A percentile compares a stretch with the other conserved stretches of the same genome.
Evolutionary conservation across 2,329 filamentous ascomycete species (phyloP).

Genomic region (Aspergillus sp.): DNA sequence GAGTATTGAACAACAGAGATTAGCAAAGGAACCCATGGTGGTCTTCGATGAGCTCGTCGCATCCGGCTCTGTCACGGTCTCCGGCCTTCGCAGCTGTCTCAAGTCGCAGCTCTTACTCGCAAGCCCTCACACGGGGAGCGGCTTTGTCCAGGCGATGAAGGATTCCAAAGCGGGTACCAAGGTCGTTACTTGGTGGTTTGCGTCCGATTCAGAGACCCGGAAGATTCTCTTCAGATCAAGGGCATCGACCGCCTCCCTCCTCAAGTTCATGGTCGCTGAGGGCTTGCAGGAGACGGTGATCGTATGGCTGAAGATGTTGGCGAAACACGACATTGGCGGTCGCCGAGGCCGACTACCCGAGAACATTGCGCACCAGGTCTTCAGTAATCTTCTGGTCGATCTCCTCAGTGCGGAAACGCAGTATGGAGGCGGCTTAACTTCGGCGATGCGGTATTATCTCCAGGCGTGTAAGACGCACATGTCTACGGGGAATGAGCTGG

Average conservation of each 20-base stretch:
- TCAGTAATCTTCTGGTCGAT: conserved; percentile 28
- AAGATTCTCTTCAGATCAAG: conserved; percentile 31
- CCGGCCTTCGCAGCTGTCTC: conserved; percentile 28
- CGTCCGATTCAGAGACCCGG: conserved; percentile 32
- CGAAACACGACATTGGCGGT: conserved; percentile 25
- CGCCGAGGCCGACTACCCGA: conserved; percentile 21
- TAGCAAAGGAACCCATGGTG: conserved; percentile 32
- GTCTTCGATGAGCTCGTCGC: conserved; percentile 40
- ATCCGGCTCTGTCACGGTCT: conserved; percentile 32
- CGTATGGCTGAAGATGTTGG: conserved; percentile 35
- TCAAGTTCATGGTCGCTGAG: conserved; percentile 43
- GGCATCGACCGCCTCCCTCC: conserved; percentile 21
- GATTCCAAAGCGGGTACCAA: conserved; percentile 33
- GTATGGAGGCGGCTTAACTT: conserved; percentile 32
- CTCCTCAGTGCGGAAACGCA: conserved; percentile 34
- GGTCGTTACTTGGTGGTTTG: conserved; percentile 41
- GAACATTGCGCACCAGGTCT: conserved; percentile 18
- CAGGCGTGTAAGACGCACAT: conserved; percentile 23
- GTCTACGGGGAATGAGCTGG: conserved; percentile 7
- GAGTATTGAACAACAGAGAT: conserved; percentile 16
- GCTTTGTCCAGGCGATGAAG: conserved; percentile 29
- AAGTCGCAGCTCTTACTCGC: conserved; percentile 33
- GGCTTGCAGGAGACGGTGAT: conserved; percentile 32
- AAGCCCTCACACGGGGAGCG: conserved; percentile 18
- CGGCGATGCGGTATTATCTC: conserved; percentile 32